Base-by-base conservation (phyloP, 176 grass and related monocot species). In the Carex kokanica region DNA sequence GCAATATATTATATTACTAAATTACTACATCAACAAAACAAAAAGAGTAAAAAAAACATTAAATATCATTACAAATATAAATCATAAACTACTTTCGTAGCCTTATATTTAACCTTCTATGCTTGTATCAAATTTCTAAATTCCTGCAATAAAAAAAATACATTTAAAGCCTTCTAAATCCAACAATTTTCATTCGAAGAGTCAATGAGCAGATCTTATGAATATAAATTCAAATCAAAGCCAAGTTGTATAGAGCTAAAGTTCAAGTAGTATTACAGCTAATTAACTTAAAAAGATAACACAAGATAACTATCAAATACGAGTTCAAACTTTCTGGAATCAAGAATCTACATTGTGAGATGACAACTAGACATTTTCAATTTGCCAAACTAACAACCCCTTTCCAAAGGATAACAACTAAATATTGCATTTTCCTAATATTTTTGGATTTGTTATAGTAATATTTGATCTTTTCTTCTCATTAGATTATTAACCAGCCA, bases 201-300 rank as follows among this genome's bases (percentile, higher is more conserved):
- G 45, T 58, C 47, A 79, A 79, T 57, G 24, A 8, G 49, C 49
- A 78, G 53, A 78, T 78, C 57, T 78, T 34, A 49, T 38, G 52
- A 79, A 60, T 6, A 55, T 79, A 79, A 60, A 60, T 57, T 12
- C 38, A 79, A 0, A 60, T 20, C 10, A 0, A 79, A 20, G 32
- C 18, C 25, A 60, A 79, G 16, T 8, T 60, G 27, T 60, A 71
- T 3, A 73, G 21, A 45, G 68, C 16, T 47, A 78, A 78, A 55
- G 36, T 78, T 17, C 11, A 78, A 13, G 6, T 24, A 36, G 29
- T 16, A 32, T 5, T 36, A 40, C 65, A 68, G 3, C 32, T n/a
- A n/a, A n/a, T n/a, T 40, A 68, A 68, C 6, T 18, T 18, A 68
- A 31, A 38, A 68, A 5, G 18, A 9, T 25, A 25, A 25, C 20